Conservation (phyloP, 805 yeast species). For the Metschnikowia kofuensis region DNA sequence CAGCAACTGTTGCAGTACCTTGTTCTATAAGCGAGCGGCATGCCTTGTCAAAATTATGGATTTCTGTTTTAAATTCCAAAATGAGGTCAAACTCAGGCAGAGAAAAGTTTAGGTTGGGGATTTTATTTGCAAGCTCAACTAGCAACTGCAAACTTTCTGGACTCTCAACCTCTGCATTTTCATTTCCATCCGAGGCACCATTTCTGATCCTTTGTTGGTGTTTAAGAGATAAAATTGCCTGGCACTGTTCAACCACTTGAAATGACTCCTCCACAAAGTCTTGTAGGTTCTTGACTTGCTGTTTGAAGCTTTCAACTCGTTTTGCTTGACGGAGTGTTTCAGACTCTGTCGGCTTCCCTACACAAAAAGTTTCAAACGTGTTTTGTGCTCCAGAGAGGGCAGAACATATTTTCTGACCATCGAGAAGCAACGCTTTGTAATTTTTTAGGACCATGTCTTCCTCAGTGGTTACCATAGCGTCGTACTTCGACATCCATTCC, state of each 20-base stretch:
- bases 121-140: slow-evolving; percentile 27
- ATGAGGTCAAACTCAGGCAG: slow-evolving; percentile 62
- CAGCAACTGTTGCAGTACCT: slow-evolving; percentile 34
- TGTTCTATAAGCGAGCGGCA: slow-evolving; percentile 40
- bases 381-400: slow-evolving; percentile 30
- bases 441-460: slow-evolving; percentile 46
- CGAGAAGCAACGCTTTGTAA: slow-evolving; percentile 44
- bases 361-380: slow-evolving; percentile 10
- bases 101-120: slow-evolving; percentile 49
- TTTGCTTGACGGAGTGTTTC: slow-evolving; percentile 1
- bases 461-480: slow-evolving; percentile 36
- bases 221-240: slow-evolving; percentile 47
- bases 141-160: slow-evolving; percentile 10
- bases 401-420: slow-evolving; percentile 53
- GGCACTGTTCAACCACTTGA: slow-evolving; percentile 55
- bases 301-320: slow-evolving; percentile 20
- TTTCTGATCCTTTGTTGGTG: slow-evolving; percentile 49
- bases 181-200: slow-evolving; percentile 20
- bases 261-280: slow-evolving; percentile 44
- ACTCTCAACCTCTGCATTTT: slow-evolving; percentile 22
- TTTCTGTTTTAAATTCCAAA: slow-evolving; percentile 48
- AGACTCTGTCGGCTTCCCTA: slow-evolving; percentile 3
- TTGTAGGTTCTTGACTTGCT: slow-evolving; percentile 32
- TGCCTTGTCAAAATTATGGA: slow-evolving; percentile 48
- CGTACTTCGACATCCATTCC: slow-evolving; percentile 51